phyloP scores from a whole-genome alignment of 1,139 yeast genomes.

The Scheffersomyces titani region DNA sequence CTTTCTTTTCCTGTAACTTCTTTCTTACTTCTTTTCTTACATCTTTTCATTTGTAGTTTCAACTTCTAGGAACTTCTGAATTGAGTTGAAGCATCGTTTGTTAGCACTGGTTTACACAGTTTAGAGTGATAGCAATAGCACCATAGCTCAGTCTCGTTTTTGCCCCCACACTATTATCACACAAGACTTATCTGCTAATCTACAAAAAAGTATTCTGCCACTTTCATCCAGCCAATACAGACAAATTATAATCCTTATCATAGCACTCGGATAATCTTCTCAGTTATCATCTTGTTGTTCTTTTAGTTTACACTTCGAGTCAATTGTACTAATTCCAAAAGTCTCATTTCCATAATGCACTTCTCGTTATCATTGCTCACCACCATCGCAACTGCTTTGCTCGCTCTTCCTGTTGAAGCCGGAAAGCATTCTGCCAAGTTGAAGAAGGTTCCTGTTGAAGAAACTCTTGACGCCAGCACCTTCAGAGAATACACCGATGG shows the following conservation, averaged over 20 bases:
- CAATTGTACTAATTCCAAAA: background rate
- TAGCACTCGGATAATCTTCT: background rate
- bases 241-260: background rate
- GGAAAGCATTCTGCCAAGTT: constrained; percentile 64
- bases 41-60: background rate
- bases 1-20: background rate
- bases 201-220: background rate
- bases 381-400: constrained; percentile 35
- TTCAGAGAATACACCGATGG: constrained; percentile 67
- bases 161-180: background rate
- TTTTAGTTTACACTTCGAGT: background rate
- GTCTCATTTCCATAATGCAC: constrained; percentile 24
- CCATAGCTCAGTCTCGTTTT: background rate
- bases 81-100: background rate
- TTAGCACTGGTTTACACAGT: background rate
- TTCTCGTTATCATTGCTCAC: constrained; percentile 34
- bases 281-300: background rate
- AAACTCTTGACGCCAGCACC: constrained; percentile 57
- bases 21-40: background rate
- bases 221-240: background rate
- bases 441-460: constrained; percentile 63
- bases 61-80: background rate
- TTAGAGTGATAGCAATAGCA: background rate
- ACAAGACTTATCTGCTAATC: background rate
- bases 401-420: constrained; percentile 47